These are phyloP conservation scores for Penicillium sp. DNA, from an alignment of 2,329 filamentous ascomycete genomes.

Conservation along the genomic window DNA sequence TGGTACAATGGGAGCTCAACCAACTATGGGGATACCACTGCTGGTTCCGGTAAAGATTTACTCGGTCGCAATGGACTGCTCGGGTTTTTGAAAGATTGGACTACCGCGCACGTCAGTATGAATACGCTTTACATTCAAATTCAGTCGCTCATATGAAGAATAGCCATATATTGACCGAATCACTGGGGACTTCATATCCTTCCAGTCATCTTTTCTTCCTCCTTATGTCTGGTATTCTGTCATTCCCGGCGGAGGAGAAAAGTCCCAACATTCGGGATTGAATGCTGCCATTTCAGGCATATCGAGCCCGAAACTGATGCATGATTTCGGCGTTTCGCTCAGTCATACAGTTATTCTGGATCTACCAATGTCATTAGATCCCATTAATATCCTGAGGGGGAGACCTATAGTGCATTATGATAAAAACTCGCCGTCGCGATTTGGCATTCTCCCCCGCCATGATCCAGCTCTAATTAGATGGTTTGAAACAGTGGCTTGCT, in stretches of 20 bases:
- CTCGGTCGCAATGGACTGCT: not conserved
- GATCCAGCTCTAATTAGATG: slow-evolving; percentile 59
- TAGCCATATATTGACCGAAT: slow-evolving; percentile 65
- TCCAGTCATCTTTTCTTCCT: slow-evolving; percentile 64
- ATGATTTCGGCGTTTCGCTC: slow-evolving; percentile 69
- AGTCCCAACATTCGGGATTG: not conserved
- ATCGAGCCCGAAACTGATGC: slow-evolving; percentile 69
- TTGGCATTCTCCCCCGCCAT: slow-evolving; percentile 67
- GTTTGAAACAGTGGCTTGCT: slow-evolving; percentile 68
- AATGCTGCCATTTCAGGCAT: slow-evolving; percentile 59
- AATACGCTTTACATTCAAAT: not conserved
- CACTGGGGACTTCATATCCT: slow-evolving; percentile 66
- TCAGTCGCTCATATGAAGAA: slow-evolving; percentile 30
- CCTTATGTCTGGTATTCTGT: slow-evolving; percentile 70
- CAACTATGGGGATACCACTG: slow-evolving; percentile 23
- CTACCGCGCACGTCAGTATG: not conserved
- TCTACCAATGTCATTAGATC: slow-evolving; percentile 65
- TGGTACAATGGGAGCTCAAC: slow-evolving; percentile 65
- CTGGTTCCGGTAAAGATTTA: not conserved
- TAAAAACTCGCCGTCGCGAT: slow-evolving; percentile 57
- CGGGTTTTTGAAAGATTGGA: not conserved
- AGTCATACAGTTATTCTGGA: slow-evolving; percentile 68
- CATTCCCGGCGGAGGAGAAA: slow-evolving; percentile 26
- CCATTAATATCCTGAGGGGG: slow-evolving; percentile 42
- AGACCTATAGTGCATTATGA: slow-evolving; percentile 34